These are phyloP conservation scores for Auricularia heimuer DNA, from an alignment of 768 basidiomycete species.

Conservation along the genomic window DNA sequence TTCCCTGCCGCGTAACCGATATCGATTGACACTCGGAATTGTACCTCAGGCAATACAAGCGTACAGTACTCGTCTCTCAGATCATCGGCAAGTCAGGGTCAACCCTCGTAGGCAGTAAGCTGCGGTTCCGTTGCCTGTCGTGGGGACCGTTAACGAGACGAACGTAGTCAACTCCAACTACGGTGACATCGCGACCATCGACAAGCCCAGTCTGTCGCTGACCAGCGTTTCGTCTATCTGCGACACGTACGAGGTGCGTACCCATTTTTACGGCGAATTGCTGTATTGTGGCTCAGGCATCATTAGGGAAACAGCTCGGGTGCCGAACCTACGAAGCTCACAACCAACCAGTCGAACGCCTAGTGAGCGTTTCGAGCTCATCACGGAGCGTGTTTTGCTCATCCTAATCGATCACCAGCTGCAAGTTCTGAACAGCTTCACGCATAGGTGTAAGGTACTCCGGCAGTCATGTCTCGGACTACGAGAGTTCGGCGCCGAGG, in stretches of 20 bases:
- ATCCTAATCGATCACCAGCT: too few species aligned
- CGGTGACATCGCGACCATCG: background rate
- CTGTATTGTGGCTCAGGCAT: background rate
- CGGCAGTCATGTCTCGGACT: too few species aligned
- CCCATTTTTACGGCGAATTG: background rate
- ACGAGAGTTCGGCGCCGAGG: too few species aligned
- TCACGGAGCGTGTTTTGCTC: too few species aligned
- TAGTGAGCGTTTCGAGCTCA: background rate
- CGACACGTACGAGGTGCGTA: slow-evolving; percentile 1
- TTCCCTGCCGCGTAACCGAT: background rate
- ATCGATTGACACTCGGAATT: background rate
- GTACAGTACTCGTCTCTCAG: background rate
- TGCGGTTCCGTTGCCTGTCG: background rate
- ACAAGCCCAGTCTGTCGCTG: background rate
- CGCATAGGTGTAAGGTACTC: too few species aligned
- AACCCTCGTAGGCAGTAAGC: background rate
- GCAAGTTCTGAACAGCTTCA: too few species aligned
- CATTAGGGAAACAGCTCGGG: slow-evolving; percentile 5
- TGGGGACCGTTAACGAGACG: background rate
- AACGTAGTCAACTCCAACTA: background rate
- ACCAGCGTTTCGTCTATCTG: background rate
- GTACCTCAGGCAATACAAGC: slow-evolving; percentile 3
- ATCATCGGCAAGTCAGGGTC: background rate
- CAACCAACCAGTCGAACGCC: background rate
- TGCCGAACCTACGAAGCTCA: slow-evolving; percentile 4